phyloP scores from a whole-genome alignment of 2,329 filamentous ascomycete species.

The Calonectria leucothoes region DNA sequence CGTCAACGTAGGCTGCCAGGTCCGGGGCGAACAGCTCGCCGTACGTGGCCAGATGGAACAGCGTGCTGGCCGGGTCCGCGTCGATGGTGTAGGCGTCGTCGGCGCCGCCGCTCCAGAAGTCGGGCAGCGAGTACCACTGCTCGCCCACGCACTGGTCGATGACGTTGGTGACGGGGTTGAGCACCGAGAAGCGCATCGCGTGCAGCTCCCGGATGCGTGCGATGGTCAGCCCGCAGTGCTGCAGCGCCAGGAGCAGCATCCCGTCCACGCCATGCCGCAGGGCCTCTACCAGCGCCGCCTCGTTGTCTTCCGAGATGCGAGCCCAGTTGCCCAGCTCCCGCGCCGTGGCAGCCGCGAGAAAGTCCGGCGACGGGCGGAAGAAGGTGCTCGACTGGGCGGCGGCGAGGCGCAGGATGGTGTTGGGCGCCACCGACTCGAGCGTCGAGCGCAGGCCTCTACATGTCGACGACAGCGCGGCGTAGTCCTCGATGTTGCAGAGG shows the following conservation, averaged over 20 bases:
- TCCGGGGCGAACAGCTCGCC: slow-evolving; percentile 14
- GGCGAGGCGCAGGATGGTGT: slow-evolving; percentile 9
- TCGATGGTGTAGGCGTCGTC: slow-evolving; percentile 21
- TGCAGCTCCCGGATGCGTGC: slow-evolving; percentile 19
- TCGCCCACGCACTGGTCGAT: slow-evolving; percentile 17
- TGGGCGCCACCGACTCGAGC: not conserved
- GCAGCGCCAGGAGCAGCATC: slow-evolving; percentile 6
- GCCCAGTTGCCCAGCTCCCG: slow-evolving; percentile 18
- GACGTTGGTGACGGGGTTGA: slow-evolving; percentile 16
- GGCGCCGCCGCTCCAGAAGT: slow-evolving; percentile 19
- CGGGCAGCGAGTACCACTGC: slow-evolving; percentile 8
- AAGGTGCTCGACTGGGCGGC: slow-evolving; percentile 14
- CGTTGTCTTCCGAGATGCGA: not conserved
- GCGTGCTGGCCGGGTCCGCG: not conserved
- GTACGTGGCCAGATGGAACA: slow-evolving; percentile 21
- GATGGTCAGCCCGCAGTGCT: slow-evolving; percentile 13
- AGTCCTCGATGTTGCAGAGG: slow-evolving; percentile 21
- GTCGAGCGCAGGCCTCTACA: not conserved
- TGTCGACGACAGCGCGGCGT: slow-evolving; percentile 11
- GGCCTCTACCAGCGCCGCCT: not conserved
- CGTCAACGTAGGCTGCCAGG: not conserved
- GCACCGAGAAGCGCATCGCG: slow-evolving; percentile 11
- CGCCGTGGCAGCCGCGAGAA: slow-evolving; percentile 15
- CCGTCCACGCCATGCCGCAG: slow-evolving; percentile 5
- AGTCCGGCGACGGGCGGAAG: slow-evolving; percentile 16